phyloP scores from a whole-genome alignment of 2,329 filamentous ascomycete genomes.

The Neonectria ditissima region DNA sequence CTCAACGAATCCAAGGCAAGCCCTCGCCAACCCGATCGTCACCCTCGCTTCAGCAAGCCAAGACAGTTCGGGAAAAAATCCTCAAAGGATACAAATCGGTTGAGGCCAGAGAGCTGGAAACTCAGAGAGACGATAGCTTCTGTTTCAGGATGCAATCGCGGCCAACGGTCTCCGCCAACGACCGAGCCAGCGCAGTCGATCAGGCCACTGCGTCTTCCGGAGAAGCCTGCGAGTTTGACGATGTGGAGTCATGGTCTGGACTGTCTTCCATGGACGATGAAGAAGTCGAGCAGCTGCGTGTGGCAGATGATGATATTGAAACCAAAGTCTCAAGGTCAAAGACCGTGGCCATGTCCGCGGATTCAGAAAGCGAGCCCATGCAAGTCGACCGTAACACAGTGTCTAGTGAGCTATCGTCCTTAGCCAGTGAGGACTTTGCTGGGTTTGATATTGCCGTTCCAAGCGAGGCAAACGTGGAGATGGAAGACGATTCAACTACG shows the following conservation, averaged over 20 bases:
- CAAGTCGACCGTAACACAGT: conserved; percentile 1
- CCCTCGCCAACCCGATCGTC: conserved; percentile 24
- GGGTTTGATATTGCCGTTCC: conserved; percentile 13
- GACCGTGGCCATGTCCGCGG: not conserved
- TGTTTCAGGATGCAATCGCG: conserved; percentile 44
- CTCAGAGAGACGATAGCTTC: conserved; percentile 51
- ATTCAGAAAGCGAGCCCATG: not conserved
- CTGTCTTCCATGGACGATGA: conserved; percentile 27
- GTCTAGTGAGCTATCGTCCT: conserved; percentile 35
- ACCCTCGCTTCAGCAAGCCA: not conserved
- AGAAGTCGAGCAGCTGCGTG: conserved; percentile 11
- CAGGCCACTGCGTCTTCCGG: not conserved
- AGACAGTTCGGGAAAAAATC: not conserved
- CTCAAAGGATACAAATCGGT: not conserved
- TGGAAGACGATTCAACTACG: conserved; percentile 10
- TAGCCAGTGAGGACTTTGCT: conserved; percentile 29
- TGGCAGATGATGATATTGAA: conserved; percentile 5
- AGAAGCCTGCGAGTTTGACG: not conserved
- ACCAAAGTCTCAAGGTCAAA: not conserved
- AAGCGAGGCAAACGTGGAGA: not conserved
- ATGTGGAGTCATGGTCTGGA: conserved; percentile 36
- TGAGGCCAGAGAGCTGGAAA: conserved; percentile 33
- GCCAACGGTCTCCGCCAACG: not conserved
- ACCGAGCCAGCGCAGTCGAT: not conserved
- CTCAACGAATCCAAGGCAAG: conserved; percentile 21